Evolutionary conservation across 2,329 filamentous ascomycete species (phyloP), one percentile per base, ranked within the genome.

Genomic region (Trichoderma pleuroti): DNA sequence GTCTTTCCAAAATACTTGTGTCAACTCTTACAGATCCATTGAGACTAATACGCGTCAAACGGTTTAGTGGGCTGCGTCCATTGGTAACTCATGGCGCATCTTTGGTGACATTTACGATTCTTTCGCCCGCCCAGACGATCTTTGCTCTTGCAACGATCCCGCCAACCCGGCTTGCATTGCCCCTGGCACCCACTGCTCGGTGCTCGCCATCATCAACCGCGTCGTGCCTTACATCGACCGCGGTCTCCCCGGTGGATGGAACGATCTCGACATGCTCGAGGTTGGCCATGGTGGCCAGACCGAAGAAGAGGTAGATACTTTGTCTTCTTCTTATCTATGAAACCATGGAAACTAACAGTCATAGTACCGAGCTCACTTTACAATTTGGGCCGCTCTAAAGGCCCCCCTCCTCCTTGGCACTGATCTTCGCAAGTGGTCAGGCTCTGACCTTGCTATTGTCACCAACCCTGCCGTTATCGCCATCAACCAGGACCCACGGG

Each of bases 371-470:
- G 67, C 82, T 28, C 83, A 84, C 71, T 83, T 84, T 56, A 76
- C 82, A 16, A 81, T 84, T 72, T 84, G 82, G 82, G 81, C 82
- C 1, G 82, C 83, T 59, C 78, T 84, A 42, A 84, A 84, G 72
- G 82, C 81, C 0, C 82, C 82, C 11, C 76, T 84, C 2, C 81
- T 84, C 30, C 81, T 84, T 60, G 81, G 82, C 9, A 80, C 81
- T 1, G 79, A 81, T 42, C 74, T 84, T 16, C 75, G 76, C 75
- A 72, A 72, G 65, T 73, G 75, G 69, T 68, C 63, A 59, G 70
- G 72, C 62, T 62, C 70, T n/a, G 68, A 74, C 11, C 70, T 75
- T 21, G 69, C 71, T 57, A 75, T 76, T 52, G 60, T 74, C 5
- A 75, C 75, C 61, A 76, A 75, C 70, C 73, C 71, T 12, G 74